These are phyloP conservation scores for Lavandula angustifolia DNA, from an alignment of 257 asterid genomes.

Conservation along the genomic window DNA sequence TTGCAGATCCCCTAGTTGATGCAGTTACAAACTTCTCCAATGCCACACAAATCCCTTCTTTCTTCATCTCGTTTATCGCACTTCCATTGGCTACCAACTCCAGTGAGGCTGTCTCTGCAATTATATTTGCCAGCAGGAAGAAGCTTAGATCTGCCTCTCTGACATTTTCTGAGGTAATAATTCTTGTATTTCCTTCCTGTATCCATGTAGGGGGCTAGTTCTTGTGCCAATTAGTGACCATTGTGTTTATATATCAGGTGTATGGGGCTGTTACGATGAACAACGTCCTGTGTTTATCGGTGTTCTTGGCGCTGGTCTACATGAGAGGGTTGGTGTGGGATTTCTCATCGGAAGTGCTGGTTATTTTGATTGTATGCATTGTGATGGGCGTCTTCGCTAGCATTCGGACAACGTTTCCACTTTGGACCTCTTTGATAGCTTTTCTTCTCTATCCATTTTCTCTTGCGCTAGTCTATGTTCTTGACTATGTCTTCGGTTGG, in stretches of 20 bases:
- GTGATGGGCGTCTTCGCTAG: constrained; percentile 82
- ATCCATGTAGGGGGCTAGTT: not conserved
- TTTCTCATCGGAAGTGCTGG: constrained; percentile 91
- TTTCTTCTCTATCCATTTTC: constrained; percentile 76
- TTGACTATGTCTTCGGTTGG: constrained; percentile 87
- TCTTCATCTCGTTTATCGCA: constrained; percentile 84
- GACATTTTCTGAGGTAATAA: constrained; percentile 88
- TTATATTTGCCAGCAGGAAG: constrained; percentile 80
- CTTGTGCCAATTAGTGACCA: not conserved
- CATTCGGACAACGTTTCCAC: constrained; percentile 72
- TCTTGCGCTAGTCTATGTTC: constrained; percentile 81
- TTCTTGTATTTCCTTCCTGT: not conserved
- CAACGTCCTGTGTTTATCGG: constrained; percentile 78
- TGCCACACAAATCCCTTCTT: constrained; percentile 82
- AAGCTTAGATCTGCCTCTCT: constrained; percentile 75
- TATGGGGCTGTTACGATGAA: constrained; percentile 96
- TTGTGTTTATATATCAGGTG: constrained; percentile 43
- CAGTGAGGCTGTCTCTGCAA: constrained; percentile 92
- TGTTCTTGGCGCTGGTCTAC: constrained; percentile 81
- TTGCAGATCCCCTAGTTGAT: constrained; percentile 94
- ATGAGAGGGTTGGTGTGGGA: constrained; percentile 77
- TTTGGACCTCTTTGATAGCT: constrained; percentile 77
- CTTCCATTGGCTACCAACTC: constrained; percentile 97
- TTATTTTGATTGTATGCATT: constrained; percentile 78
- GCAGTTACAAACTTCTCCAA: constrained; percentile 79